Percentiles rank a stretch among this genome's conserved stretches.
Conservation (phyloP, 179 eudicot species). For the Beta macrorhiza region DNA sequence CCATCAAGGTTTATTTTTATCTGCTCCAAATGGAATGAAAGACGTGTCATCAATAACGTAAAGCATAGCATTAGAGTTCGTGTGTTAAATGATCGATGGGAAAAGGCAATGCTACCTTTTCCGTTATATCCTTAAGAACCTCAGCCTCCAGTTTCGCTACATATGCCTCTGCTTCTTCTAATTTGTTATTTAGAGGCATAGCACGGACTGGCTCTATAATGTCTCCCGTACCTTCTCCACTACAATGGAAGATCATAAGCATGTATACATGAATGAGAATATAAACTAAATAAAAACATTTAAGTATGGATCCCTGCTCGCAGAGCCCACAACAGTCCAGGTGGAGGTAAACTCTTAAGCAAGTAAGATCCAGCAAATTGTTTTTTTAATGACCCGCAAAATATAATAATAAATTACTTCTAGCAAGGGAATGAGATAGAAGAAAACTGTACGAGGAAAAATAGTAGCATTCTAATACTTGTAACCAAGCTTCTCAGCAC, state of each 20-base stretch:
- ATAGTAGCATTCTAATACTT: too few relatives aligned
- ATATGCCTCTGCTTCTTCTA: constrained; percentile 73
- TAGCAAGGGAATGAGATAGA: too few relatives aligned
- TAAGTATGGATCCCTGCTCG: too few relatives aligned
- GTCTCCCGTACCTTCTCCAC: constrained; percentile 81
- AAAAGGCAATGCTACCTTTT: constrained; percentile 53
- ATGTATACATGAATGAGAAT: too few relatives aligned
- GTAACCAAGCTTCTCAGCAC: too few relatives aligned
- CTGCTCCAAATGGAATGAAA: constrained; percentile 42
- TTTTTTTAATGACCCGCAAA: too few relatives aligned
- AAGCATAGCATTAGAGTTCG: constrained; percentile 7
- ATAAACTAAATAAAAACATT: too few relatives aligned
- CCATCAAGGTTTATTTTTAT: constrained; percentile 63
- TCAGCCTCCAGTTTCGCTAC: constrained; percentile 79
- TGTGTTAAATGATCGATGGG: not conserved
- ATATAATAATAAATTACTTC: too few relatives aligned
- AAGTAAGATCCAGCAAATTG: too few relatives aligned
- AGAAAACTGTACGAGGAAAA: too few relatives aligned
- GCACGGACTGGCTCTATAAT: constrained; percentile 88
- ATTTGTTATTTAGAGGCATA: constrained; percentile 84
- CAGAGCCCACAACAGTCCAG: too few relatives aligned
- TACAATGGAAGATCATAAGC: constrained; percentile 24
- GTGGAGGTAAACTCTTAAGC: too few relatives aligned
- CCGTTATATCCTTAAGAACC: constrained; percentile 75
- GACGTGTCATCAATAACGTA: constrained; percentile 12